Conservation (phyloP, 2,329 filamentous ascomycete genomes). For the Pseudogymnoascus sp. region DNA sequence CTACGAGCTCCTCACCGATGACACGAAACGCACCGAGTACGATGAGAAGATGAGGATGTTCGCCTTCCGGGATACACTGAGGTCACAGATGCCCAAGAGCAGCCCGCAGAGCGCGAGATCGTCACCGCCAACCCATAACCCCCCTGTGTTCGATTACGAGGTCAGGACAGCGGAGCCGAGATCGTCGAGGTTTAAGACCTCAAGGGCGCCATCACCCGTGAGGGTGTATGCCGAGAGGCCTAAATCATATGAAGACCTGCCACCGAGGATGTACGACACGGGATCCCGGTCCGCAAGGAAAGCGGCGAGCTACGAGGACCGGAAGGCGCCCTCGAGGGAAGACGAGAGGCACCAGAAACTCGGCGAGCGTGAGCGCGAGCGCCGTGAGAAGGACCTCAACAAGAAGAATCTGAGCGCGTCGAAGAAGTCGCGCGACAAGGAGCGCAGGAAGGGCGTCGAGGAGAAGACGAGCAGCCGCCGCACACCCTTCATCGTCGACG, state of each 20-base stretch:
- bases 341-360: conserved; percentile 29
- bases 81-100: conserved; percentile 38
- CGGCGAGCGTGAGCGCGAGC: conserved; percentile 24
- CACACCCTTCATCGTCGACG: conserved; percentile 20
- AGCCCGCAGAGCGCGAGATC: conserved; percentile 24
- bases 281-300: conserved; percentile 32
- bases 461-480: conserved; percentile 21
- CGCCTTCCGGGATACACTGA: conserved; percentile 40
- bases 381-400: conserved; percentile 25
- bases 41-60: conserved; percentile 65
- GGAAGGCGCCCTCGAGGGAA: conserved; percentile 25
- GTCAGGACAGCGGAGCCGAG: conserved; percentile 44
- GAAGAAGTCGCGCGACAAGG: conserved; percentile 31
- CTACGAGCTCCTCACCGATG: conserved; percentile 82
- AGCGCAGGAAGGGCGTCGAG: conserved; percentile 30
- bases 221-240: conserved; percentile 9
- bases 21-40: conserved; percentile 62
- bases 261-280: conserved; percentile 36
- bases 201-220: not conserved
- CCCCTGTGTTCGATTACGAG: conserved; percentile 32
- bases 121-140: conserved; percentile 25
- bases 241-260: conserved; percentile 39
- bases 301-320: conserved; percentile 37
- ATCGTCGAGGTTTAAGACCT: conserved; percentile 30
- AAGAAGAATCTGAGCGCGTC: conserved; percentile 22